Conservation (phyloP, 768 basidiomycete genomes). For the Tricholoma sp. region DNA sequence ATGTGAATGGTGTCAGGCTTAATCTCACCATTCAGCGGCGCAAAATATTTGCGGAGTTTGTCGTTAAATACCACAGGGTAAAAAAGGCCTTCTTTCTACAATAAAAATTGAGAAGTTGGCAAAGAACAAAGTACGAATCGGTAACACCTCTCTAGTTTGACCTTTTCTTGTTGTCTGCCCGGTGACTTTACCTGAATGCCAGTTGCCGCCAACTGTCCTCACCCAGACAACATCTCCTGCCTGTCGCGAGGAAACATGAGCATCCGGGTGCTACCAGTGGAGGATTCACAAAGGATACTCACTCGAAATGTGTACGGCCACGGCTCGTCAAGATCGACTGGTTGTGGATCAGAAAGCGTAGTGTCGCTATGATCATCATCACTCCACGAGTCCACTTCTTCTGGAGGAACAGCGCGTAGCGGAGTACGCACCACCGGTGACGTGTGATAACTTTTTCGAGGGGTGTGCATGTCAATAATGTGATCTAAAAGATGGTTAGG, state of each 20-base stretch:
- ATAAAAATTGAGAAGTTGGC: conserved; percentile 1
- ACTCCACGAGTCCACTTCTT: conserved; percentile 31
- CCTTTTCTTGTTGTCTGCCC: conserved; percentile 40
- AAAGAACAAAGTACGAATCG: neutral
- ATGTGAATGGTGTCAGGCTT: conserved; percentile 51
- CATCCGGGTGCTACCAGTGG: neutral
- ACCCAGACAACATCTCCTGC: conserved; percentile 49
- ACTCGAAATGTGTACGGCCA: conserved; percentile 51
- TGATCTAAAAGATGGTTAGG: conserved; percentile 1
- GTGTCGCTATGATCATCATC: conserved; percentile 30
- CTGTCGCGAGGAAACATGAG: conserved; percentile 20
- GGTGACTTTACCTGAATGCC: conserved; percentile 45
- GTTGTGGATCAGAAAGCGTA: conserved; percentile 24
- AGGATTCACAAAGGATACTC: conserved; percentile 14
- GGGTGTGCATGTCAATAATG: conserved; percentile 13
- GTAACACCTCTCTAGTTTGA: conserved; percentile 40
- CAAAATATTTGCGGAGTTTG: conserved; percentile 53
- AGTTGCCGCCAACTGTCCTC: conserved; percentile 42
- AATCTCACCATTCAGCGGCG: conserved; percentile 61
- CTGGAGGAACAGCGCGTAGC: conserved; percentile 28
- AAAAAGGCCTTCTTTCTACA: conserved; percentile 44
- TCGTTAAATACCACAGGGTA: conserved; percentile 48
- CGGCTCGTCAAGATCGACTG: conserved; percentile 43
- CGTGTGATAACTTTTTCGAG: conserved; percentile 8
- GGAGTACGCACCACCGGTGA: conserved; percentile 6